Percentiles rank a stretch among this genome's conserved stretches.
These are phyloP conservation scores for Fusarium camptoceras DNA, from an alignment of 2,329 filamentous ascomycete genomes.

Conservation along the genomic window DNA sequence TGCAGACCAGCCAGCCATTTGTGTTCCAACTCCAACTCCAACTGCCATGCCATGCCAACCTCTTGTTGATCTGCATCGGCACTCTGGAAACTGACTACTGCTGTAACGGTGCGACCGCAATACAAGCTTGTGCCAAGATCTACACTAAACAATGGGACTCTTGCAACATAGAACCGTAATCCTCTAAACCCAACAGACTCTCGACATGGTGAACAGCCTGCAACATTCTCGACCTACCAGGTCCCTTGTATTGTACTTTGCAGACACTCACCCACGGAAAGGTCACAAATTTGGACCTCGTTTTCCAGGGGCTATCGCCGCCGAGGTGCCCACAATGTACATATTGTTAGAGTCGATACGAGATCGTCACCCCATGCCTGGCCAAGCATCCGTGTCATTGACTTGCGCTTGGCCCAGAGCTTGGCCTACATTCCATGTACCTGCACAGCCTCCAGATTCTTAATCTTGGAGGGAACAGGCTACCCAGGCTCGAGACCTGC, in stretches of 20 bases:
- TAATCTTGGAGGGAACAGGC: constrained; percentile 16
- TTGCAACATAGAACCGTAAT: constrained; percentile 10
- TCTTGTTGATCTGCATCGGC: constrained; percentile 13
- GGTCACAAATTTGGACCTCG: constrained; percentile 22
- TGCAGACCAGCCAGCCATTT: constrained; percentile 6
- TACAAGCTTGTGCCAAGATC: constrained; percentile 15
- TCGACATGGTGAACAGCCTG: constrained; percentile 19
- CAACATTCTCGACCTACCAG: constrained; percentile 25
- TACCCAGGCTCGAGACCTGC: constrained; percentile 24
- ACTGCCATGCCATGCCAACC: neutral
- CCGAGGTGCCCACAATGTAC: constrained; percentile 31
- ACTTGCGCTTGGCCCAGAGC: constrained; percentile 29
- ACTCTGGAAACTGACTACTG: neutral
- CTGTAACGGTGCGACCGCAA: constrained; percentile 1
- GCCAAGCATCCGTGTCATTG: constrained; percentile 21
- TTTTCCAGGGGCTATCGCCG: constrained; percentile 22
- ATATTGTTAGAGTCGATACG: constrained; percentile 49
- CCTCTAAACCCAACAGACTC: constrained; percentile 2
- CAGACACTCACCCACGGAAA: neutral
- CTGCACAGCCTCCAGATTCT: constrained; percentile 44
- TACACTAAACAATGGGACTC: constrained; percentile 13
- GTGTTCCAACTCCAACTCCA: neutral
- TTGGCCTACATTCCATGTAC: constrained; percentile 42
- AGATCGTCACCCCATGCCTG: constrained; percentile 40
- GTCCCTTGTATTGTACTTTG: constrained; percentile 1